Evolutionary conservation across 345 rosid species (phyloP), one percentile per base, ranked within the genome.

Genomic region (Aethionema arabicum): DNA sequence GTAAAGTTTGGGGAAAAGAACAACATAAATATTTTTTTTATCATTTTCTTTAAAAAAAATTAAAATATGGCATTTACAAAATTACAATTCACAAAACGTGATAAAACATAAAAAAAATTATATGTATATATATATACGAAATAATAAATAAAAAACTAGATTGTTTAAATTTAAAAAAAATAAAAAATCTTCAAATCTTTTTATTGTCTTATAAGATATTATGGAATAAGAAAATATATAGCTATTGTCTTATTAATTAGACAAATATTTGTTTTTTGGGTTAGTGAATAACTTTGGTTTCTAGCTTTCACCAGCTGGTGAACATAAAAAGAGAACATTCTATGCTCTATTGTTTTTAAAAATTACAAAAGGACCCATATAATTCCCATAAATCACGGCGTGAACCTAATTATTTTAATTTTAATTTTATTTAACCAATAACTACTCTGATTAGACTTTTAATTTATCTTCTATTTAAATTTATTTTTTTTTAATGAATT

Each of bases 371-470:
- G 12, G n/a, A 59, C 51, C 21, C 38, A 41, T 2, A 12, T 13
- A 32, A 11, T 40, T 54, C 46, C 68, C 74, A 40, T 3, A 47
- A 62, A 62, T 62, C 68, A 69, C 68, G 68, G 68, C 68, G 57
- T 62, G 27, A 62, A 61, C 57, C 9, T 62, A 59, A 51, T 31
- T 11, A 13, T 11, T 4, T 27, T 14, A 35, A 11, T 44, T 6
- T 0, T 59, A 14, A 4, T 36, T 60, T 29, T 54, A 15, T 68
- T 46, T 39, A 38, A 51, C 57, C 61, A 48, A 39, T 69, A 61
- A 69, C 73, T 63, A 61, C 63, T 61, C 31, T 21, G 15, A 54
- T 60, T 68, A 61, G 50, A 61, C 73, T 44, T 37, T 32, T 15
- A 50, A 50, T 44, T 46, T 0, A 5, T 42, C 39, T 41, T 33